Base-by-base conservation (phyloP, 2,329 filamentous ascomycete species). In the Talaromyces sp. region DNA sequence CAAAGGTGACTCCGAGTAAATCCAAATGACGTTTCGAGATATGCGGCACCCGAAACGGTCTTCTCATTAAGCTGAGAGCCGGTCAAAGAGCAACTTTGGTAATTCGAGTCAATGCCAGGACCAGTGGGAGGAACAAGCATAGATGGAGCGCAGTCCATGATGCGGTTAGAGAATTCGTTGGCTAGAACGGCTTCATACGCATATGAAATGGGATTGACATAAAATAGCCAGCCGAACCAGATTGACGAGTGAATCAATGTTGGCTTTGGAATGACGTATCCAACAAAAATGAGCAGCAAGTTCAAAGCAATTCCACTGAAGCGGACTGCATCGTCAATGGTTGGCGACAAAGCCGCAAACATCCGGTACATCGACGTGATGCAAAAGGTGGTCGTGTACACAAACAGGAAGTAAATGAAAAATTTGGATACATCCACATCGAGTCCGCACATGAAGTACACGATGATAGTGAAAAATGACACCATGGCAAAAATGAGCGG, bases 231-330 rank as follows among this genome's bases (percentile, higher is more conserved):
- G 31, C 86, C 85, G 63, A 88, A 87, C 86, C 86, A 88, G 58
- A 87, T 86, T 58, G 86, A 86, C 7, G 83, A 64, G 27, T 71
- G 64, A 1, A 87, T 72, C n/a, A 88, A 73, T 49, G 82, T 81
- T 13, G 84, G 81, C 68, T 87, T 87, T 0, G 85, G 83, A 65
- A 89, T 88, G n/a, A 86, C 84, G 68, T 89, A 89, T 51, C 86
- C 86, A 19, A 85, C 84, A 68, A 81, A 89, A 65, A 89, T 79
- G 65, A 87, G 78, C 53, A 88, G 76, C 21, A 88, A 71, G 63
- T 88, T 88, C 59, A 88, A 74, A 0, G 68, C 81, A 62, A 87
- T 81, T 66, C 86, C 86, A 62, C 82, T 81, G 70, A 89, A 87
- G 11, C 86, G 78, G 11, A 89, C 85, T 1, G 86, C 85, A 62